These are phyloP conservation scores for Lablab purpureus DNA, from an alignment of 306 rosid genomes.

Conservation along the genomic window DNA sequence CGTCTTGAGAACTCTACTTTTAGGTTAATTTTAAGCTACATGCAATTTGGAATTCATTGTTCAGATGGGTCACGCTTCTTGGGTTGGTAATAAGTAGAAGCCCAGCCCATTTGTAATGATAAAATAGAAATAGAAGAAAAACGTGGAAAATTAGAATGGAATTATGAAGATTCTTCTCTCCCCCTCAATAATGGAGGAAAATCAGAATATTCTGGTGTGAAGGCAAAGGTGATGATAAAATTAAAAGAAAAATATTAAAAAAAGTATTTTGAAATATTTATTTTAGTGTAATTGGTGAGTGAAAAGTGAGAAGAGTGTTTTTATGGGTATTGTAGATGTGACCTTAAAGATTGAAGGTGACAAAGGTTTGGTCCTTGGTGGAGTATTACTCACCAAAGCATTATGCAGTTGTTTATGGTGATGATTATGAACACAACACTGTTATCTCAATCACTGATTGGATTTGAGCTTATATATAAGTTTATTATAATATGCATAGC, in stretches of 20 bases:
- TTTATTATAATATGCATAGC: no score
- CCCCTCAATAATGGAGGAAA: background rate
- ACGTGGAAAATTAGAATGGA: background rate
- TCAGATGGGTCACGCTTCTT: no score
- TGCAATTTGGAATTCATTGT: no score
- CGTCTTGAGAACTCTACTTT: no score
- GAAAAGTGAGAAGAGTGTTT: background rate
- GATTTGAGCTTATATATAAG: no score
- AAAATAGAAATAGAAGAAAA: background rate
- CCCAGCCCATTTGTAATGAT: background rate
- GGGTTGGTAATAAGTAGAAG: background rate
- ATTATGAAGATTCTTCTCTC: background rate
- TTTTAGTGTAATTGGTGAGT: no score
- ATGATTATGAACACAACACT: background rate
- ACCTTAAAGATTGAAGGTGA: background rate
- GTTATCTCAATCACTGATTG: background rate
- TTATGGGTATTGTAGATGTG: background rate
- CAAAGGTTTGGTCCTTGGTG: conserved; percentile 22
- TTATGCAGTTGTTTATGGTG: background rate
- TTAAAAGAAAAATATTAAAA: no score
- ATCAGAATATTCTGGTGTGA: background rate
- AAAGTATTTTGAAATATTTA: no score
- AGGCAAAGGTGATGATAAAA: no score
- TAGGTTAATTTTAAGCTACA: no score
- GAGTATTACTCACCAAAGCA: conserved; percentile 35